Evolutionary conservation across 345 rosid genomes (phyloP).

Genomic region (Sisymbrium irio): DNA sequence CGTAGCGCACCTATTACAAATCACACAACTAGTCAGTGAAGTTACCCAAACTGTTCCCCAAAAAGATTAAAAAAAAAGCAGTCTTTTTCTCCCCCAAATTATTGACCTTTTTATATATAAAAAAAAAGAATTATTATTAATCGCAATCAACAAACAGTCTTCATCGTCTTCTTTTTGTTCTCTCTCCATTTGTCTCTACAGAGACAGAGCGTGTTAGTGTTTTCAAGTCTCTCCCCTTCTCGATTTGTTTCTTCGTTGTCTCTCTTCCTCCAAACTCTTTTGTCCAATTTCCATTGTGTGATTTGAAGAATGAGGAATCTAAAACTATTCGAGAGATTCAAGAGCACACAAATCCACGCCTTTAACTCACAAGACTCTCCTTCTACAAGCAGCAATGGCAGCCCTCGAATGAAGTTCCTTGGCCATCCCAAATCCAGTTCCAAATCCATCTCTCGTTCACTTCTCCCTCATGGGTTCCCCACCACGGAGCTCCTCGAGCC

Average conservation of each 20-base stretch:
- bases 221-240: neutral
- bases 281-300: neutral
- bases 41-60: slow-evolving; percentile 12
- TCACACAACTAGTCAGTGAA: slow-evolving; percentile 23
- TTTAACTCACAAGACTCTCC: slow-evolving; percentile 43
- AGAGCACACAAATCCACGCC: slow-evolving; percentile 73
- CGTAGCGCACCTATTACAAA: slow-evolving; percentile 20
- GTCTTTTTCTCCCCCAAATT: slow-evolving; percentile 24
- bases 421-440: slow-evolving; percentile 40
- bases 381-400: slow-evolving; percentile 30
- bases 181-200: slow-evolving; percentile 2
- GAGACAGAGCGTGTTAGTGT: slow-evolving; percentile 8
- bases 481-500: slow-evolving; percentile 67
- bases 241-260: neutral
- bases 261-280: neutral
- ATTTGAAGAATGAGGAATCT: slow-evolving; percentile 47
- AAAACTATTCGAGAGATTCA: slow-evolving; percentile 56
- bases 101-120: slow-evolving; percentile 18
- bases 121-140: neutral
- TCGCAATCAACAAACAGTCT: slow-evolving; percentile 9
- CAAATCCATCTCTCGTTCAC: slow-evolving; percentile 43
- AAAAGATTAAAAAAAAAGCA: neutral
- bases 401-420: slow-evolving; percentile 40
- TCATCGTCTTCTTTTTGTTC: slow-evolving; percentile 10
- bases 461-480: slow-evolving; percentile 69